These are phyloP conservation scores for Melanogaster broomeanus DNA, from an alignment of 768 basidiomycete genomes.

Conservation along the genomic window DNA sequence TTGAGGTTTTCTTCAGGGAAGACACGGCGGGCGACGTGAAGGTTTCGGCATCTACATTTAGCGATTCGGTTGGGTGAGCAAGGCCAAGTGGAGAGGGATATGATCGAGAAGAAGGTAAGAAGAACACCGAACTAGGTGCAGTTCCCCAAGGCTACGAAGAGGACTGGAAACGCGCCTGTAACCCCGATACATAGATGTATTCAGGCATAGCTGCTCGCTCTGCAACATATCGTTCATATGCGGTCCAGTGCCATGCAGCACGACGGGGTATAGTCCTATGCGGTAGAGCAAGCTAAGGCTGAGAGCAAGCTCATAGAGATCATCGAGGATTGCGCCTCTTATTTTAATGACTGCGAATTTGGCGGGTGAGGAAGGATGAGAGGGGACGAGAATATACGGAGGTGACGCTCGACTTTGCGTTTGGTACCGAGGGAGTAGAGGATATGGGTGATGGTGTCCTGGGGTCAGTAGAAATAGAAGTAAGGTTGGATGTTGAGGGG, in stretches of 20 bases:
- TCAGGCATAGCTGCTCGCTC: constrained; percentile 88
- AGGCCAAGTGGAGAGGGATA: too few species aligned
- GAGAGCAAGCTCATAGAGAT: constrained; percentile 91
- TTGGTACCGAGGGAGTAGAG: constrained; percentile 97
- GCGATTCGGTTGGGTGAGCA: not conserved
- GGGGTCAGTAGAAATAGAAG: constrained; percentile 70
- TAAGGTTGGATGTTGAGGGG: not conserved
- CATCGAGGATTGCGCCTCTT: constrained; percentile 91
- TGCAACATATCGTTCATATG: constrained; percentile 95
- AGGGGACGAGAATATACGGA: constrained; percentile 96
- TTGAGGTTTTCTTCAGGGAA: constrained; percentile 98
- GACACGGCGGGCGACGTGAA: constrained; percentile 91
- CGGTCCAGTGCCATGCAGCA: constrained; percentile 95
- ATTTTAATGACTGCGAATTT: constrained; percentile 99
- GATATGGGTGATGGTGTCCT: constrained; percentile 90
- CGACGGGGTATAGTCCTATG: constrained; percentile 96
- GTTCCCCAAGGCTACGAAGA: not conserved
- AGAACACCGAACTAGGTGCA: not conserved
- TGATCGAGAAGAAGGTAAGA: too few species aligned
- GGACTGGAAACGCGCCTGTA: constrained; percentile 60
- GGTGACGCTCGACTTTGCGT: constrained; percentile 96
- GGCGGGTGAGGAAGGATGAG: constrained; percentile 84
- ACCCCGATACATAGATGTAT: constrained; percentile 96
- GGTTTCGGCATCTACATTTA: constrained; percentile 84
- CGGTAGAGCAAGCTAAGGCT: constrained; percentile 96